Evolutionary conservation across 2,329 filamentous ascomycete species (phyloP).

Genomic region (Ophiognomonia clavigignenti-juglandacearum): DNA sequence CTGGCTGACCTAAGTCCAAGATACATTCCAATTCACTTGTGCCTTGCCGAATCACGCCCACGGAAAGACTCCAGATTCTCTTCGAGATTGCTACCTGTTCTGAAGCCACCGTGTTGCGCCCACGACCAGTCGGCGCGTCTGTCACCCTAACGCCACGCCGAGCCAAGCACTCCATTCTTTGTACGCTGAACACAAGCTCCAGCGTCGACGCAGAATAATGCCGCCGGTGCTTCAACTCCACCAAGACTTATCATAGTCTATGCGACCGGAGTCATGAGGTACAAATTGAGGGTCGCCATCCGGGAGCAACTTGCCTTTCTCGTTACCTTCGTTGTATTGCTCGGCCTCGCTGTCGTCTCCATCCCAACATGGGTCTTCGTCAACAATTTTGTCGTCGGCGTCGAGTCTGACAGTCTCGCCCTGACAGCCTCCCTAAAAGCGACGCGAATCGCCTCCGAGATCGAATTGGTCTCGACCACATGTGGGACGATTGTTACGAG

Average conservation of each 20-base stretch:
- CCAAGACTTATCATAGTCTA: constrained; percentile 26
- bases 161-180: background rate
- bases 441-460: constrained; percentile 71
- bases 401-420: constrained; percentile 58
- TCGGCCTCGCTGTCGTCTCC: constrained; percentile 72
- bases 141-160: no score
- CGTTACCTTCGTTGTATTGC: constrained; percentile 69
- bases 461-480: constrained; percentile 73
- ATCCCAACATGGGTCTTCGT: constrained; percentile 67
- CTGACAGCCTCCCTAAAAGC: constrained; percentile 85
- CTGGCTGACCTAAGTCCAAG: no score
- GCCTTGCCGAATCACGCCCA: no score
- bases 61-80: no score
- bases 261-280: constrained; percentile 13
- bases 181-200: background rate
- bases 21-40: no score
- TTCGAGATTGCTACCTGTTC: no score
- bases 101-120: no score
- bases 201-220: constrained; percentile 23
- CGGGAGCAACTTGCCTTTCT: constrained; percentile 80
- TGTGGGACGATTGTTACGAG: constrained; percentile 67
- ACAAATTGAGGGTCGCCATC: constrained; percentile 77
- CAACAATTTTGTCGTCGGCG: constrained; percentile 46
- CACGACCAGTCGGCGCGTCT: no score
- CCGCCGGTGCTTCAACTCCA: constrained; percentile 20